phyloP scores from a whole-genome alignment of 768 basidiomycete species.

The Harrya chromipes region DNA sequence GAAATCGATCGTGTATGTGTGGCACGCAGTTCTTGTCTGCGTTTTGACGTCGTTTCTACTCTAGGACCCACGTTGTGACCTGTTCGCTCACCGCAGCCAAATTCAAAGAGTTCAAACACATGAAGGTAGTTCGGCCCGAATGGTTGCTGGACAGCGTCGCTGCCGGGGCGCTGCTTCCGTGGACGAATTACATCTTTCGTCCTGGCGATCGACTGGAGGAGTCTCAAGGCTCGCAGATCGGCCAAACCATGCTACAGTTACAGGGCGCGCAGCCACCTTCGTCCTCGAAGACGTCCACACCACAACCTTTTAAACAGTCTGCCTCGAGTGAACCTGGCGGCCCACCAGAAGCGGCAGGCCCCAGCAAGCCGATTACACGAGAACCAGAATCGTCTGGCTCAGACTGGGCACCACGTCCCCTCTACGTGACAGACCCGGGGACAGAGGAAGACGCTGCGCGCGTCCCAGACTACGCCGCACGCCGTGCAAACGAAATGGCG shows the following conservation, averaged over 20 bases:
- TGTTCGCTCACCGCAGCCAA: constrained; percentile 89
- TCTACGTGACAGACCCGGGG: constrained; percentile 42
- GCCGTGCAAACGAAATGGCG: constrained; percentile 68
- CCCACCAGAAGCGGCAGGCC: background rate
- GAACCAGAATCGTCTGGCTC: constrained; percentile 1
- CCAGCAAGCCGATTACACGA: background rate
- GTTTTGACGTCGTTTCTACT: background rate
- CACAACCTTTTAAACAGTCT: background rate
- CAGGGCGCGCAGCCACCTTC: constrained; percentile 6
- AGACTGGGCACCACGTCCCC: constrained; percentile 18
- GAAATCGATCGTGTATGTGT: constrained; percentile 65
- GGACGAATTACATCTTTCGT: constrained; percentile 68
- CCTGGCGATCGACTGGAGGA: constrained; percentile 46
- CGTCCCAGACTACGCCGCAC: constrained; percentile 64
- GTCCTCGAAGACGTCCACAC: background rate
- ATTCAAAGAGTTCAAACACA: constrained; percentile 79
- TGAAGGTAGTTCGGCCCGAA: constrained; percentile 86
- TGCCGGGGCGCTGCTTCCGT: constrained; percentile 66
- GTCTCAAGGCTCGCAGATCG: constrained; percentile 42
- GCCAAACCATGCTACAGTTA: constrained; percentile 17
- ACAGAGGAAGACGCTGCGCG: constrained; percentile 42
- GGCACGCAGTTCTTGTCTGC: background rate
- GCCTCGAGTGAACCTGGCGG: background rate
- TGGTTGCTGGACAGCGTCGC: constrained; percentile 87
- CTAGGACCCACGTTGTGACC: constrained; percentile 88